Evolutionary conservation across 179 eudicot species (phyloP), one percentile per base, ranked within the genome.

Genomic region (Carnegiea gigantea): DNA sequence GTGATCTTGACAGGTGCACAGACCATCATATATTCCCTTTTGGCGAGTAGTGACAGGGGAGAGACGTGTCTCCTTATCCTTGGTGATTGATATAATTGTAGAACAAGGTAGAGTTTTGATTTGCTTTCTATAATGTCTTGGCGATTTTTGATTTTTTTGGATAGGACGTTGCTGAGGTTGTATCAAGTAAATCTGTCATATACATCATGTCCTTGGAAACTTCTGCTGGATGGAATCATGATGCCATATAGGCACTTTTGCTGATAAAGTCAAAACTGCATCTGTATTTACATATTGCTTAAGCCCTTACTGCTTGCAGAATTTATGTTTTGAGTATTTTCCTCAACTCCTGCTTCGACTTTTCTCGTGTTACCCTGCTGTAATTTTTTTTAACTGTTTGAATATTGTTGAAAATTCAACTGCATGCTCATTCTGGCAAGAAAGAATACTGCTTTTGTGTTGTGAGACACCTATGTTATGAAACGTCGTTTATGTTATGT

Each of bases 21-120:
- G 97, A 78, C 98, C 98, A 26, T 93, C 98, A 7, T 92, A 83
- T 84, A 74, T 95, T 81, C 97, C 95, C 20, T 95, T 90, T 84
- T 91, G 93, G 92, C 88, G 88, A 80, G 88, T 84, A 14, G 86
- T 82, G 59, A 91, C 83, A 12, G 78, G 82, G n/a, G 91, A 89
- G 85, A 92, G 78, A 85, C 94, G 87, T 80, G 87, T 95, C 17
- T 94, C 97, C 78, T 85, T 95, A 72, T 79, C 94, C 65, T 78
- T 86, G 86, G 95, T 93, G 76, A 87, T 93, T 38, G 93, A 91
- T 84, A 76, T 95, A 48, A 92, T 95, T 74, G 83, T 95, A 79
- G 98, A 95, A 86, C 98, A 95, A 95, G 98, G 98, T 85, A 26
- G 82, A 75, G 13, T 48, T 79, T 4, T 59, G 68, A 76, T 43